Evolutionary conservation across 495 filamentous ascomycete genomes (phyloP), one percentile per base, ranked within the genome.

Genomic region (Parathielavia hyrcaniae): DNA sequence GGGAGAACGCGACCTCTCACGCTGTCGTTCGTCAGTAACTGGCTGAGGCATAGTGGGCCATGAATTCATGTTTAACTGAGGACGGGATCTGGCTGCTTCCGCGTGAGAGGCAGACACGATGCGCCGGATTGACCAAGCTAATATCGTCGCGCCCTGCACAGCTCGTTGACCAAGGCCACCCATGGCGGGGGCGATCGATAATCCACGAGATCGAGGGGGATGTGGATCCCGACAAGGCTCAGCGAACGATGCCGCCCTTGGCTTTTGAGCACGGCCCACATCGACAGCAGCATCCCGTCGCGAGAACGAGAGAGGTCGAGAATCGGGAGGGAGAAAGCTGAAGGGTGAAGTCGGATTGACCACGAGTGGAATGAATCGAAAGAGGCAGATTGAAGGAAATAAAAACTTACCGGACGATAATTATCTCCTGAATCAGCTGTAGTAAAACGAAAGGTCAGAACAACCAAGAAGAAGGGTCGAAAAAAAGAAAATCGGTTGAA

Each of bases 1-100:
- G 65, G 90, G 90, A 61, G 89, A 93, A 73, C 91, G 89, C 75
- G 90, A 93, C 75, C 93, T 87, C 83, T 96, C 91, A 74, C 92
- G 91, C 90, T 96, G 82, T 56, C 67, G 70, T 41, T 47, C 58
- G 69, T 81, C 67, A 79, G 78, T 68, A 62, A 70, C 44, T 67
- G 60, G 56, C 39, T 34, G 23, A 45, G 50, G 12, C 23, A 23
- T 11, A 40, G 19, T 26, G 50, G n/a, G 32, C n/a, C n/a, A 13
- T 26, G 9, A n/a, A 30, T 26, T n/a, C 16, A n/a, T 36, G 17
- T 12, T 36, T 0, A 36, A 36, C 22, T 2, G 32, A 20, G 26
- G 48, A 48, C n/a, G 40, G n/a, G 4, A 8, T 13, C 13, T 5
- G 11, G n/a, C 35, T 11, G 50, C 10, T 16, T 23, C 13, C 17